Base-by-base conservation (phyloP, 2,329 filamentous ascomycete genomes). In the Diaporthe ilicicola region DNA sequence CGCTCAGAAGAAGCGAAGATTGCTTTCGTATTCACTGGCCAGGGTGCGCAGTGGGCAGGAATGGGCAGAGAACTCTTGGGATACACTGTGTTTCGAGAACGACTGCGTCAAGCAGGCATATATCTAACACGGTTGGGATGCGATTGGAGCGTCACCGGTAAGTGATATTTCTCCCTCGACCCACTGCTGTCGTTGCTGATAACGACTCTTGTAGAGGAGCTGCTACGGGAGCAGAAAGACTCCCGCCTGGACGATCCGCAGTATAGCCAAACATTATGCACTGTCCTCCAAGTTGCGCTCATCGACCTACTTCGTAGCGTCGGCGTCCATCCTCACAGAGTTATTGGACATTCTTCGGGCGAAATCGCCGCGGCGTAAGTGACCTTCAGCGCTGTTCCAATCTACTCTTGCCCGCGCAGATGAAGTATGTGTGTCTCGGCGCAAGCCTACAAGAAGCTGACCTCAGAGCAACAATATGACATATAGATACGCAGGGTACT, bases 301-400 rank as follows among this genome's bases (percentile, higher is more conserved):
- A 82, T 82, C 3, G 82, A 80, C 62, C 78, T 87, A 0, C 88
- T 86, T 85, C 75, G 74, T 32, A 84, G 82, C 4, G 84, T 84
- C 80, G 85, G 84, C 42, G 79, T 88, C 42, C 78, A 77, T 27
- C 86, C 86, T 3, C 48, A 48, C 24, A 65, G 51, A 6, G 86
- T 88, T 3, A 77, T 88, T 19, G 87, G 87, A 7, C 86, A 88
- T 77, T 91, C 89, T 72, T 81, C 93, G 37, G 91, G 91, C 61
- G 91, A 93, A 78, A 92, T 92, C 74, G 90, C 91, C 39, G 91
- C 91, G 61, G 85, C 93, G 4, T 85, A 91, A 75, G 85, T 90
- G 19, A 17, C 42, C 19, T 17, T 46, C 42, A n/a, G n/a, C n/a
- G n/a, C n/a, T n/a, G n/a, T n/a, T n/a, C n/a, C n/a, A n/a, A n/a